Conservation (phyloP, 192 early-diverging fungal genomes). For the Martensiomyces pterosporus region DNA sequence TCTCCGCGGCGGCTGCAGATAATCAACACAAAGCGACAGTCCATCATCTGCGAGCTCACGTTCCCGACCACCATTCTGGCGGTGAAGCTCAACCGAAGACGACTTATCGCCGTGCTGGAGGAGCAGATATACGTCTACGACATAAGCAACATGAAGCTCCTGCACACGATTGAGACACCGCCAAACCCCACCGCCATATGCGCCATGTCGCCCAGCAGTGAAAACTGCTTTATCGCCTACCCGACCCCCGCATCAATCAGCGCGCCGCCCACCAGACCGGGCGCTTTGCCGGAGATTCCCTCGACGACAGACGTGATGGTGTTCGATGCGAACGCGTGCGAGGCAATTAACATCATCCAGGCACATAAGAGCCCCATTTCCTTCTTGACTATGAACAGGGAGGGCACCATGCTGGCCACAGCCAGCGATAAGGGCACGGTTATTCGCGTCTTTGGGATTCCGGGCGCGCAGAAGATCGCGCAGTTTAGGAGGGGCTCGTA, state of each 20-base stretch:
- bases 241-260: constrained; percentile 71
- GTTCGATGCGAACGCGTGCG: constrained; percentile 83
- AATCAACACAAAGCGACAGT: constrained; percentile 96
- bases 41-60: constrained; percentile 95
- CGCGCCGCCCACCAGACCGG: constrained; percentile 50
- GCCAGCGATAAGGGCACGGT: constrained; percentile 98
- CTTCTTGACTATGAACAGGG: constrained; percentile 80
- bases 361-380: constrained; percentile 92
- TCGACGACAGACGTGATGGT: constrained; percentile 66
- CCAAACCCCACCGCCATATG: constrained; percentile 88
- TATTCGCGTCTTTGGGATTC: constrained; percentile 89
- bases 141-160: constrained; percentile 96
- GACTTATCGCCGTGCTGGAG: constrained; percentile 91
- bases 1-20: constrained; percentile 90
- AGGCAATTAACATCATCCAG: constrained; percentile 89
- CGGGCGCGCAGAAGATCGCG: constrained; percentile 77
- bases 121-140: constrained; percentile 97
- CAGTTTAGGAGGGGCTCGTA: constrained; percentile 96
- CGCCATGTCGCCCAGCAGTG: constrained; percentile 86
- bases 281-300: constrained; percentile 43
- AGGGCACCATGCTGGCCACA: constrained; percentile 92
- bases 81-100: constrained; percentile 92
- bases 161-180: constrained; percentile 92
- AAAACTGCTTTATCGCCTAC: constrained; percentile 94
- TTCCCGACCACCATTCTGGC: constrained; percentile 90